Evolutionary conservation across 305 asterid genomes (phyloP).

Genomic region (Monarda citriodora): DNA sequence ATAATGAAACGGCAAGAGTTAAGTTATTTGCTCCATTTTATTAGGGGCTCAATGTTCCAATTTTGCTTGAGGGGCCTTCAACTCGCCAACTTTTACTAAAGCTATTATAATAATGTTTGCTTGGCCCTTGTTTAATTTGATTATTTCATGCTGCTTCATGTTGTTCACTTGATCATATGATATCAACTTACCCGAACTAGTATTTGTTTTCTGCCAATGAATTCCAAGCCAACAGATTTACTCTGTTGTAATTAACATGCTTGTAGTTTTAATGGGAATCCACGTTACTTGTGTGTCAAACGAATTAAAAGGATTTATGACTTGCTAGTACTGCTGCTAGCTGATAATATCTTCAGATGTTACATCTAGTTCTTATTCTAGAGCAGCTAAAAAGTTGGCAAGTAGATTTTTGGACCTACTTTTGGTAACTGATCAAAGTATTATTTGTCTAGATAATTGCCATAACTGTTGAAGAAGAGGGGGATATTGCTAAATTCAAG

Average conservation of each 20-base stretch:
- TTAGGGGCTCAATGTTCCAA: not conserved
- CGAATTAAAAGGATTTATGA: slow-evolving; percentile 1
- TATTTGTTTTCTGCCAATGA: slow-evolving; percentile 10
- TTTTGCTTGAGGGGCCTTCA: not conserved
- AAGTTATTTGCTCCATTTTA: slow-evolving; percentile 1
- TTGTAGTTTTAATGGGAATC: slow-evolving; percentile 2
- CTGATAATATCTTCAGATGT: slow-evolving; percentile 2
- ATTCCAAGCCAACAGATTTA: slow-evolving; percentile 5
- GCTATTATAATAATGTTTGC: slow-evolving; percentile 8
- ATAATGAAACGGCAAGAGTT: slow-evolving; percentile 1
- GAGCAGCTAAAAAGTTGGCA: slow-evolving; percentile 4
- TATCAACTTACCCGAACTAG: slow-evolving; percentile 4
- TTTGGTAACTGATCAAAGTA: slow-evolving; percentile 22
- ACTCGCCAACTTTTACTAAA: not conserved
- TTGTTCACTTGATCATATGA: not conserved
- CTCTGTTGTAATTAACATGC: not conserved
- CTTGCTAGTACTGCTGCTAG: not conserved
- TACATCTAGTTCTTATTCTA: not conserved
- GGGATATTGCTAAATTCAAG: slow-evolving; percentile 69
- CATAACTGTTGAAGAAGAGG: slow-evolving; percentile 95
- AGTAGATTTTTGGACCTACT: slow-evolving; percentile 8
- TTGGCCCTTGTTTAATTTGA: not conserved
- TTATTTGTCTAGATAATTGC: slow-evolving; percentile 63
- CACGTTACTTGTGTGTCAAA: not conserved
- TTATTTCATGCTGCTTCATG: slow-evolving; percentile 8